Evolutionary conservation across 2,329 filamentous ascomycete species (phyloP).

Genomic region (Colletotrichum sp.): DNA sequence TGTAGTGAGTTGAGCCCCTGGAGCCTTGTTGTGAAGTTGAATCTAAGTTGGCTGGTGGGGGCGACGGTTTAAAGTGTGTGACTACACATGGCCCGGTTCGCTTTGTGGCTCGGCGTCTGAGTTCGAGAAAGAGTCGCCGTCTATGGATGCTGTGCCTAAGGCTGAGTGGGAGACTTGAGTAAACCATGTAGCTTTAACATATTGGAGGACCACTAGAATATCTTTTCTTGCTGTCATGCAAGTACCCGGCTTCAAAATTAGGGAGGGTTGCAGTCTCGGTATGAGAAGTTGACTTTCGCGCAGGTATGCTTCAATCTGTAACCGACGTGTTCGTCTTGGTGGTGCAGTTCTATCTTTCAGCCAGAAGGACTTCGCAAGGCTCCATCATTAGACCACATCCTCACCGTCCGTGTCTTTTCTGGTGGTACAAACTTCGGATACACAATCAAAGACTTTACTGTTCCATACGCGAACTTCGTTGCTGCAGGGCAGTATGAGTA

Average conservation of each 20-base stretch:
- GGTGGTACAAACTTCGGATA: too few relatives aligned
- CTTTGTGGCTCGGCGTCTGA: background rate
- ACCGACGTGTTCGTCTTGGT: background rate
- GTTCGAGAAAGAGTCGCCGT: background rate
- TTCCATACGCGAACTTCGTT: too few relatives aligned
- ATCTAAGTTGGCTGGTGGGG: background rate
- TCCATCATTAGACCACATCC: too few relatives aligned
- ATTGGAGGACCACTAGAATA: rapidly evolving
- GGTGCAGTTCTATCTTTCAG: rapidly evolving
- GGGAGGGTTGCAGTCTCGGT: background rate
- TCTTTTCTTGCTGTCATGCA: background rate
- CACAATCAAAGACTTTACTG: too few relatives aligned
- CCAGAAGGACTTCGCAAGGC: background rate
- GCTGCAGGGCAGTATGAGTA: too few relatives aligned
- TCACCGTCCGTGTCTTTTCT: too few relatives aligned
- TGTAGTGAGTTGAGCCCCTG: background rate
- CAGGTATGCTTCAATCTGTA: background rate
- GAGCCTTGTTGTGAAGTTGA: background rate
- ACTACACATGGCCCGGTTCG: background rate
- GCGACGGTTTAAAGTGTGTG: background rate
- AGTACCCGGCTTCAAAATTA: background rate
- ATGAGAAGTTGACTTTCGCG: background rate
- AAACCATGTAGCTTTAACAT: rapidly evolving
- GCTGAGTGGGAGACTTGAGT: background rate
- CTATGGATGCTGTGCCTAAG: background rate